These are phyloP conservation scores for Cryptococcus maquisensis DNA, from an alignment of 1,284 basidiomycete genomes.

Conservation along the genomic window DNA sequence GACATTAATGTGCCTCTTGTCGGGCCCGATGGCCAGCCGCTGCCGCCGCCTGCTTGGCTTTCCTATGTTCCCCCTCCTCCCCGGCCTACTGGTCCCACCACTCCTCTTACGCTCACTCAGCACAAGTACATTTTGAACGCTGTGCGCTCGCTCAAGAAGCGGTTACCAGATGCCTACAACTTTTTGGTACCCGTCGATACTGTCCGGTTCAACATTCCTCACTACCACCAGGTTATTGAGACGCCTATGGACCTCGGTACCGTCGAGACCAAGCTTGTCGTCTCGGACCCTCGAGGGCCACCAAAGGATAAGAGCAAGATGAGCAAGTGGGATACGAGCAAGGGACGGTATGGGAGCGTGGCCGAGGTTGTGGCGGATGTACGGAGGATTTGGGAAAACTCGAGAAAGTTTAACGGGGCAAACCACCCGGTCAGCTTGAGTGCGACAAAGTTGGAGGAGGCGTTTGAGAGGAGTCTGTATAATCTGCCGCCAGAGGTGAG, in stretches of 20 bases:
- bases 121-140: conserved; percentile 76
- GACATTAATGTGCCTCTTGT: background rate
- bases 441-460: conserved; percentile 74
- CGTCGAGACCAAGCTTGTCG: conserved; percentile 77
- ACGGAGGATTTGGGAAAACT: conserved; percentile 82
- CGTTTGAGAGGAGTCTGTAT: conserved; percentile 84
- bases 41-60: conserved; percentile 14
- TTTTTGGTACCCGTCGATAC: conserved; percentile 88
- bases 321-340: conserved; percentile 48
- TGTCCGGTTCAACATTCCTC: conserved; percentile 83
- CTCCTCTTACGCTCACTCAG: conserved; percentile 56
- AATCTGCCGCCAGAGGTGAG: conserved; percentile 69
- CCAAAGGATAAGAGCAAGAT: conserved; percentile 57
- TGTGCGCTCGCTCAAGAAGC: conserved; percentile 77
- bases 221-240: conserved; percentile 82
- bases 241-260: conserved; percentile 95
- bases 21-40: conserved; percentile 6
- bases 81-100: conserved; percentile 36
- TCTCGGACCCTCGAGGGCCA: conserved; percentile 61
- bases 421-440: conserved; percentile 75
- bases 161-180: conserved; percentile 68
- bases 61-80: conserved; percentile 38
- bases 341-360: conserved; percentile 67
- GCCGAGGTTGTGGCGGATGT: conserved; percentile 80
- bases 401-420: conserved; percentile 84